These are phyloP conservation scores for Metschnikowia picachoensis DNA, from an alignment of 805 yeast genomes.

Conservation along the genomic window DNA sequence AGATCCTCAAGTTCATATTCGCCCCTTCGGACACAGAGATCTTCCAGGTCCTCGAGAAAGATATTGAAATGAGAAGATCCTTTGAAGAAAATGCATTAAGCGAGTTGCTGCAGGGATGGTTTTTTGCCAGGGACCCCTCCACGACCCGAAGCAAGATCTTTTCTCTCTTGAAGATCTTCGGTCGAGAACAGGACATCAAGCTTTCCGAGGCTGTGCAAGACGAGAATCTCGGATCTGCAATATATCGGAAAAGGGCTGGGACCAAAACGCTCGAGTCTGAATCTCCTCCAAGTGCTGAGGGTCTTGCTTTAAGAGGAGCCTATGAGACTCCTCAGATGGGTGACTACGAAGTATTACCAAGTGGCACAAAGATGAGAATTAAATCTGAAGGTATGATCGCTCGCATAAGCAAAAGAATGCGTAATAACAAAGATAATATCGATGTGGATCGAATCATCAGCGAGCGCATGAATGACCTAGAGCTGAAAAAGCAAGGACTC, in stretches of 20 bases:
- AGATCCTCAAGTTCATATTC: slow-evolving; percentile 52
- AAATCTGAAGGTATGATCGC: slow-evolving; percentile 21
- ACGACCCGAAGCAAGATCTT: slow-evolving; percentile 14
- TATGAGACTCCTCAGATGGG: slow-evolving; percentile 30
- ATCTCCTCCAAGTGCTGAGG: slow-evolving; percentile 46
- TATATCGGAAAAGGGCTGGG: slow-evolving; percentile 45
- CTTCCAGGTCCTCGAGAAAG: slow-evolving; percentile 75
- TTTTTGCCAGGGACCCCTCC: slow-evolving; percentile 49
- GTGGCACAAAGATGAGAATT: slow-evolving; percentile 61
- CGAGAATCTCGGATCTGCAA: slow-evolving; percentile 27
- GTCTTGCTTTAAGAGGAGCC: slow-evolving; percentile 24
- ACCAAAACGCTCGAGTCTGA: slow-evolving; percentile 46
- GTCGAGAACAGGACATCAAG: slow-evolving; percentile 14
- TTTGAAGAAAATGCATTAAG: slow-evolving; percentile 70
- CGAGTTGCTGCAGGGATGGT: slow-evolving; percentile 80
- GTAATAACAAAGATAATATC: slow-evolving; percentile 32
- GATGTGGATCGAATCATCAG: slow-evolving; percentile 56
- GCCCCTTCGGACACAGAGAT: slow-evolving; percentile 72
- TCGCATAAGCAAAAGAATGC: slow-evolving; percentile 37
- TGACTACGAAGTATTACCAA: slow-evolving; percentile 62
- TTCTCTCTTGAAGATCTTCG: slow-evolving; percentile 16
- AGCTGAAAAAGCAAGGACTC: background rate
- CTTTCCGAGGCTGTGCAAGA: slow-evolving; percentile 12
- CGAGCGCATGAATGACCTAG: slow-evolving; percentile 30
- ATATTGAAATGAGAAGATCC: slow-evolving; percentile 56